Evolutionary conservation across 2,329 filamentous ascomycete species (phyloP).

Genomic region (Elsinoe australis): DNA sequence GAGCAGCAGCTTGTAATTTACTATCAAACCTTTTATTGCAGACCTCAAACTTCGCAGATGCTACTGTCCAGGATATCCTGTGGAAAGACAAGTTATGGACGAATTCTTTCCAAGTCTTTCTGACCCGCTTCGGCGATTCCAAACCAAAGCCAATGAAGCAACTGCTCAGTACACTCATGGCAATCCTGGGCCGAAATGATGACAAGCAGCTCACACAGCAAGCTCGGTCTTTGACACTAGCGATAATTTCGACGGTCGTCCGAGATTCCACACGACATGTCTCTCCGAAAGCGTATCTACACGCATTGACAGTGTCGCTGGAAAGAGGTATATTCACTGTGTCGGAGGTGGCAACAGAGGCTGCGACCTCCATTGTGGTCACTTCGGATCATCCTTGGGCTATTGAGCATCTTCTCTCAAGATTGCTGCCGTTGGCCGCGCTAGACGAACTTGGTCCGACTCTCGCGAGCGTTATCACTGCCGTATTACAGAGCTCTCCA

Average conservation of each 20-base stretch:
- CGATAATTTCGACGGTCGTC: constrained; percentile 23
- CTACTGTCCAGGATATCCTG: constrained; percentile 26
- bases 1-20: constrained; percentile 42
- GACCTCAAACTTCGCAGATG: constrained; percentile 30
- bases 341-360: constrained; percentile 21
- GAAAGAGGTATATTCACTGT: constrained; percentile 50
- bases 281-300: constrained; percentile 60
- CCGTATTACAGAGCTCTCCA: constrained; percentile 18
- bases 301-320: constrained; percentile 58
- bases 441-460: constrained; percentile 11
- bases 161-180: constrained; percentile 36
- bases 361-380: neutral
- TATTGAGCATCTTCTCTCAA: neutral
- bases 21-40: constrained; percentile 38
- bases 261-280: constrained; percentile 14
- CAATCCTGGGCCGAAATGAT: constrained; percentile 29
- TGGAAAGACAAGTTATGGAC: constrained; percentile 34
- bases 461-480: neutral
- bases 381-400: neutral
- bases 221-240: constrained; percentile 20
- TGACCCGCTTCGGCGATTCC: constrained; percentile 37
- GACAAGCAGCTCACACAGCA: constrained; percentile 16
- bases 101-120: constrained; percentile 35
- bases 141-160: constrained; percentile 43
- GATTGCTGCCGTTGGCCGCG: neutral